These are phyloP conservation scores for Glaciozyma martinii DNA, from an alignment of 768 basidiomycete species.

Conservation along the genomic window DNA sequence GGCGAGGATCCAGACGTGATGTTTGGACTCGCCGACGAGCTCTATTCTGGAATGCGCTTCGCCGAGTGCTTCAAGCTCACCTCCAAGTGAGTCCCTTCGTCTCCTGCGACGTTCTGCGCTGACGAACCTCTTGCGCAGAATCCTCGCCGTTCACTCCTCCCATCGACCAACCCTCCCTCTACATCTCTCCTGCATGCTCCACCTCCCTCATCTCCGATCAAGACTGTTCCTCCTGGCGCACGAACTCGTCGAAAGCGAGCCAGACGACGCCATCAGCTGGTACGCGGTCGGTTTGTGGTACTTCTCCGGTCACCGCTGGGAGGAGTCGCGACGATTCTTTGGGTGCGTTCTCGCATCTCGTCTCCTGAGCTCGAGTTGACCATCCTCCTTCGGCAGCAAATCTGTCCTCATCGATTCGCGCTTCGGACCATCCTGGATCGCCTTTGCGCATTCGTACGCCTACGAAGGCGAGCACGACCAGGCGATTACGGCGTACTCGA, in stretches of 20 bases:
- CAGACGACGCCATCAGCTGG: slow-evolving; percentile 89
- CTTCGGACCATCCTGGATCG: slow-evolving; percentile 93
- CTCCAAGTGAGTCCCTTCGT: slow-evolving; percentile 49
- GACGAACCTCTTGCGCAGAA: slow-evolving; percentile 47
- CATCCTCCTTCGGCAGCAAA: slow-evolving; percentile 52
- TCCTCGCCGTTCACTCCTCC: slow-evolving; percentile 70
- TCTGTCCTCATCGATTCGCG: slow-evolving; percentile 93
- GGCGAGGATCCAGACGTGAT: slow-evolving; percentile 88
- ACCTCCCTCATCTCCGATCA: slow-evolving; percentile 80
- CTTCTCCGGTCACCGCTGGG: slow-evolving; percentile 73
- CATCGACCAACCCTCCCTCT: slow-evolving; percentile 85
- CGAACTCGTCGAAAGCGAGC: slow-evolving; percentile 87
- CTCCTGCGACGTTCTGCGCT: not conserved
- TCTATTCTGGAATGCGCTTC: slow-evolving; percentile 82
- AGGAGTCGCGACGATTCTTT: slow-evolving; percentile 86
- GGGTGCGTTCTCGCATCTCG: slow-evolving; percentile 52
- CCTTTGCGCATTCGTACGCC: slow-evolving; percentile 95
- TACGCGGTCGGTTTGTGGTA: slow-evolving; percentile 99
- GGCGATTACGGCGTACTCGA: slow-evolving; percentile 95
- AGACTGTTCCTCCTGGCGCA: slow-evolving; percentile 93
- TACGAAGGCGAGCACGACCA: slow-evolving; percentile 97
- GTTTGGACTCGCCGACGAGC: slow-evolving; percentile 77
- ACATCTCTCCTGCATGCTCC: slow-evolving; percentile 97
- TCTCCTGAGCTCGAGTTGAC: not conserved
- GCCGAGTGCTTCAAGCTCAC: slow-evolving; percentile 90